Base-by-base conservation (phyloP, 169 alveolate species). In the Toxoplasma gondii region DNA sequence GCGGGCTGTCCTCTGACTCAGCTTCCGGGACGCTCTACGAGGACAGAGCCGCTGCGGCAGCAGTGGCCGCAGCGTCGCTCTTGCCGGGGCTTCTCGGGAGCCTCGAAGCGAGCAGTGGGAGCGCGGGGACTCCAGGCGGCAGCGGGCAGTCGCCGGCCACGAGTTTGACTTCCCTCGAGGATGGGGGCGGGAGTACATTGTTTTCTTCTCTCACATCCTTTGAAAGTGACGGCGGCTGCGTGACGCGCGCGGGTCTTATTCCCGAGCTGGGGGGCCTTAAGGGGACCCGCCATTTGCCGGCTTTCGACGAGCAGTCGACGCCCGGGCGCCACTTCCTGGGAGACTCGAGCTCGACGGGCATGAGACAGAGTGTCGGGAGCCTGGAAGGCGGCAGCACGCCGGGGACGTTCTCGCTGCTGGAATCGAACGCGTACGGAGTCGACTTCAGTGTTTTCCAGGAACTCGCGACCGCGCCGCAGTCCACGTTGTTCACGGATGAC, bases 391-490 rank as follows among this genome's bases (percentile, higher is more conserved):
- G 74, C 74, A 64, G 74, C 74, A 22, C 74, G 74, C 74, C 74
- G 74, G 74, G 74, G 31, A 36, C 84, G 5, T 17, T 4, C 24
- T 34, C 84, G 1, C 84, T 74, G 44, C 43, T 74, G 39, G 84
- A 74, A 41, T 16, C 84, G 27, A 36, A n/a, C 43, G 49, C 84
- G 38, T 74, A 34, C 43, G 84, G 44, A 10, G 84, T 74, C 39
- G 44, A 74, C 84, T 1, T 74, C n/a, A 74, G 27, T 16, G 44
- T 36, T 4, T 74, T 74, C 22, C 84, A 74, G 44, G 84, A 74
- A 24, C 43, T 74, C 43, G 84, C 84, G 16, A 74, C 45, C 43
- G 84, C 84, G 84, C 84, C 84, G 43, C 84, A 74, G 44, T 74
- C 84, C 39, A 74, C 84, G 39, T 36, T 74, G 9, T 74, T 34